Conservation (phyloP, 2,329 filamentous ascomycete species). For the Lojkania enalia region DNA sequence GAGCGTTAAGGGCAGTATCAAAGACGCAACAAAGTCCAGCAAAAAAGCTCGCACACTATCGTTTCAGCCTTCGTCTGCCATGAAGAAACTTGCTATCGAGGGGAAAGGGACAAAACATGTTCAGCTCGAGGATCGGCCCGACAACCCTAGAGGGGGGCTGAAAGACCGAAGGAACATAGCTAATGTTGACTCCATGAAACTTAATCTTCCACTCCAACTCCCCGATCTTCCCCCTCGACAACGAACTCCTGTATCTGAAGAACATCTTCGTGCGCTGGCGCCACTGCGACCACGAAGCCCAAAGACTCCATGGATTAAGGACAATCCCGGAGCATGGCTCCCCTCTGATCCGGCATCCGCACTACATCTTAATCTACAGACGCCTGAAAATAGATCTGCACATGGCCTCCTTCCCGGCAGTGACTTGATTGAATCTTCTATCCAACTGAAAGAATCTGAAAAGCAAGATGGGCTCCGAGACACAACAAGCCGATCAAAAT, state of each 20-base stretch:
- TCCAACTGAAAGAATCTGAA: neutral
- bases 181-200: slow-evolving; percentile 20
- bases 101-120: slow-evolving; percentile 1
- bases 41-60: slow-evolving; percentile 3
- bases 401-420: slow-evolving; percentile 15
- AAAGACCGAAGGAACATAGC: slow-evolving; percentile 35
- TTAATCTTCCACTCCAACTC: slow-evolving; percentile 27
- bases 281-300: slow-evolving; percentile 32
- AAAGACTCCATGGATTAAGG: slow-evolving; percentile 26
- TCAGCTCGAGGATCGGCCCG: neutral
- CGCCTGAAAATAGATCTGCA: neutral
- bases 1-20: slow-evolving; percentile 3
- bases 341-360: slow-evolving; percentile 6
- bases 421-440: slow-evolving; percentile 9
- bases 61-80: neutral
- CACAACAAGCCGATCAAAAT: slow-evolving; percentile 3
- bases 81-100: neutral
- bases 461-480: slow-evolving; percentile 7
- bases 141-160: slow-evolving; percentile 18
- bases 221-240: slow-evolving; percentile 25
- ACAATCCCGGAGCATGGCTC: slow-evolving; percentile 19
- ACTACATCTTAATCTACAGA: neutral
- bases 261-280: slow-evolving; percentile 18
- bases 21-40: neutral
- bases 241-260: slow-evolving; percentile 11